These are phyloP conservation scores for Colletotrichum coccodes DNA, from an alignment of 2,329 filamentous ascomycete species.

Conservation along the genomic window DNA sequence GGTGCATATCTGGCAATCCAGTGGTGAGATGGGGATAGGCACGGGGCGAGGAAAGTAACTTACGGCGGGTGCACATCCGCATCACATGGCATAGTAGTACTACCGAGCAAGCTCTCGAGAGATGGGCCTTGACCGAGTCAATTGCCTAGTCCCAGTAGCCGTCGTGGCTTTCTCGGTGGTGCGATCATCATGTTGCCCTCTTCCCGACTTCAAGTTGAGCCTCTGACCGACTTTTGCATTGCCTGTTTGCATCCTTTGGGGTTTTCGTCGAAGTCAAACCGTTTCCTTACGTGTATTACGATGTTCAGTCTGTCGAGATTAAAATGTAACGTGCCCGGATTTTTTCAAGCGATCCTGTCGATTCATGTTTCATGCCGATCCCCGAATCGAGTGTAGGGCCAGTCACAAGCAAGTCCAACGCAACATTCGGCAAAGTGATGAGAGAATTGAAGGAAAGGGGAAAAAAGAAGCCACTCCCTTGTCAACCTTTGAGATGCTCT, in stretches of 20 bases:
- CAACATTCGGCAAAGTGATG: background rate
- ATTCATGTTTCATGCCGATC: too few relatives aligned
- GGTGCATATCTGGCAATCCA: background rate
- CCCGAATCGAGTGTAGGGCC: too few relatives aligned
- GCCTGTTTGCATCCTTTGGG: background rate
- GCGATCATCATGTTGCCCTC: background rate
- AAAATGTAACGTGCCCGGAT: too few relatives aligned
- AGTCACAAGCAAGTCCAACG: too few relatives aligned
- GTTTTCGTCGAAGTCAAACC: background rate
- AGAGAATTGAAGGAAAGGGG: background rate
- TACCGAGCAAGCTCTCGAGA: too few relatives aligned
- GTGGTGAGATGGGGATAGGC: background rate
- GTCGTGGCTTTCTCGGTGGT: background rate
- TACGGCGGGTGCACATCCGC: background rate
- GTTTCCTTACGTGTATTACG: background rate
- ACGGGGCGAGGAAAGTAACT: too few relatives aligned
- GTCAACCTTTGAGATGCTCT: background rate
- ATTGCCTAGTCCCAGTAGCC: background rate
- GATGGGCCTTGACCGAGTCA: background rate
- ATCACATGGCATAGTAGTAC: too few relatives aligned
- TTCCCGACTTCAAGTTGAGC: background rate
- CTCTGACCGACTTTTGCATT: background rate
- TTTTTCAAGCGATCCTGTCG: too few relatives aligned
- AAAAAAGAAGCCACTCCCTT: background rate
- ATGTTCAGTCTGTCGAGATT: slow-evolving; percentile 10